Evolutionary conservation across 73 alveolate genomes (phyloP), one percentile per base, ranked within the genome.

Genomic region (Paraurostyla sp.): DNA sequence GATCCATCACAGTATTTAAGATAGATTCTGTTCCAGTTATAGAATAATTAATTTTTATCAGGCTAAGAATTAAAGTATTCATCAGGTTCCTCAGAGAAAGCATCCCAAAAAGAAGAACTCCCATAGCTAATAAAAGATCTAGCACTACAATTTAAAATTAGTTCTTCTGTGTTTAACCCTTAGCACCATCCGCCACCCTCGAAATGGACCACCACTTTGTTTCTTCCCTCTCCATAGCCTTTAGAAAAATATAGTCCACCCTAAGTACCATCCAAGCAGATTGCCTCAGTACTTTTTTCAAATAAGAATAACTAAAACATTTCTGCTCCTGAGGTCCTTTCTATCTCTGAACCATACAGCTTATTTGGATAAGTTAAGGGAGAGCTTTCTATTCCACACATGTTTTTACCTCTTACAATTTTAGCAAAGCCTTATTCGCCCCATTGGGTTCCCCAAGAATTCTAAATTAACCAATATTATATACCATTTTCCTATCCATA

Each of bases 1-100:
- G 84, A 18, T 13, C 84, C 84, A 69, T 69, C 84, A 35, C 84
- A 69, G 48, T 69, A 69, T 69, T 41, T 38, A 20, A 69, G 38
- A 38, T 20, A 69, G n/a, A 69, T n/a, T 43, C 84, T 69, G 35
- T 69, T 69, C 84, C 84, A 69, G 35, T 69, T 69, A 23, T 69
- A 69, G 63, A 69, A 69, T 2, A 41, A 9, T n/a, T 11, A 11
- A 41, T 69, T 62, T 15, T 69, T 16, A 3, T 32, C 42, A 43
- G 22, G 35, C 65, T 35, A 40, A 41, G n/a, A n/a, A n/a, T n/a
- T 9, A 60, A 16, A 60, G 4, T 9, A 4, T 27, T 60, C 50
- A 27, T 45, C 51, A 4, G 15, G 51, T 6, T n/a, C n/a, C n/a
- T 30, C 32, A 7, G 78, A 60, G 30, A 16, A 27, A 16, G 15